These are phyloP conservation scores for Tetrahymena borealis DNA, from an alignment of 73 alveolate genomes.

Conservation along the genomic window DNA sequence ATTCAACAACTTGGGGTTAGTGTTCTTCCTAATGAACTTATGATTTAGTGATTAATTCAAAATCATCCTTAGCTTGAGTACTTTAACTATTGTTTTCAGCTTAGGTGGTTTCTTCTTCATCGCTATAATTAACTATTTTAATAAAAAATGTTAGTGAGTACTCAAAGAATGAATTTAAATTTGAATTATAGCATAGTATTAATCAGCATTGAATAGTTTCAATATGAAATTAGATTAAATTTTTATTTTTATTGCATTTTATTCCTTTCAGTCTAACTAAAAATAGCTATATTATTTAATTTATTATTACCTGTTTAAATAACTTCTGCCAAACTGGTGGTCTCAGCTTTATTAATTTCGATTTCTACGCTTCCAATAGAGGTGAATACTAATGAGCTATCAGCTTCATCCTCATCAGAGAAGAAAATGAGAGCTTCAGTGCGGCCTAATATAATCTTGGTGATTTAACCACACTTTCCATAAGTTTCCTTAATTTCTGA, in stretches of 20 bases:
- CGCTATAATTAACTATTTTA: no score
- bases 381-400: neutral
- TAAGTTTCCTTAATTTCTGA: neutral
- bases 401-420: neutral
- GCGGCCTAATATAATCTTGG: neutral
- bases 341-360: neutral
- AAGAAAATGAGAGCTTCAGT: neutral
- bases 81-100: no score
- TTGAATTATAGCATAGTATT: neutral
- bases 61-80: no score
- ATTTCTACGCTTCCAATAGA: neutral
- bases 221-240: no score
- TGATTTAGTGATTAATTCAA: no score
- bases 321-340: neutral
- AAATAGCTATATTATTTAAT: neutral
- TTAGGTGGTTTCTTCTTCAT: neutral
- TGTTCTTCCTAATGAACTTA: no score
- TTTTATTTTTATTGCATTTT: no score
- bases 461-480: neutral
- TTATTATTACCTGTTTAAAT: neutral
- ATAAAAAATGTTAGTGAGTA: no score
- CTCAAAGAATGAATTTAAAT: no score
- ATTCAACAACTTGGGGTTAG: no score
- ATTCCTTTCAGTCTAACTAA: no score
- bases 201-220: no score